These are phyloP conservation scores for Metschnikowia colocasiae DNA, from an alignment of 805 yeast species.

Conservation along the genomic window DNA sequence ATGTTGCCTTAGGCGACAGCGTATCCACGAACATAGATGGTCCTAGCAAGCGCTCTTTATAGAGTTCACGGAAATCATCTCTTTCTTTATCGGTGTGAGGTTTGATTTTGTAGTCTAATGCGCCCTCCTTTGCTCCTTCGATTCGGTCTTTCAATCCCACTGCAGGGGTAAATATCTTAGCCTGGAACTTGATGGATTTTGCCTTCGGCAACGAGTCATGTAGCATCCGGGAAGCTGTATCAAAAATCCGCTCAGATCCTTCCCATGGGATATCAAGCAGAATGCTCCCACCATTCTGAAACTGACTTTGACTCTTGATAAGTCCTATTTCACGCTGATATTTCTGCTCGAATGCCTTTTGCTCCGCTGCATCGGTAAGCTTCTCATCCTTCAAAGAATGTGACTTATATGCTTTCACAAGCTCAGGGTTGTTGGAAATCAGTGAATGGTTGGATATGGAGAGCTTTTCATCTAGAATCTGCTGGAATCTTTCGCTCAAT, in stretches of 20 bases:
- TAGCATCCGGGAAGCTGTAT: constrained; percentile 16
- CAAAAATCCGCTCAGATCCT: constrained; percentile 13
- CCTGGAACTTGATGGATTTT: constrained; percentile 9
- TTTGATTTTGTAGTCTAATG: constrained; percentile 59
- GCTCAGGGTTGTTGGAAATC: constrained; percentile 1
- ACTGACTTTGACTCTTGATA: constrained; percentile 27
- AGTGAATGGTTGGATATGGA: constrained; percentile 12
- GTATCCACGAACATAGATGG: constrained; percentile 47
- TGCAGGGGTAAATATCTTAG: constrained; percentile 21
- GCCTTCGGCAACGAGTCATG: constrained; percentile 16
- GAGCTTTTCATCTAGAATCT: constrained; percentile 31
- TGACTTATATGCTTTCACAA: not conserved
- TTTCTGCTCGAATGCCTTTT: constrained; percentile 6
- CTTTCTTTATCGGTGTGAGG: constrained; percentile 23
- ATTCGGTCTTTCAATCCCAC: constrained; percentile 39
- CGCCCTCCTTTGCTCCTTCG: constrained; percentile 58
- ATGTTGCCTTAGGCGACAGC: constrained; percentile 39
- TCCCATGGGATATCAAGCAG: constrained; percentile 12
- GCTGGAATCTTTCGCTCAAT: constrained; percentile 29
- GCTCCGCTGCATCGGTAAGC: constrained; percentile 6
- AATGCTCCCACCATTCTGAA: constrained; percentile 7
- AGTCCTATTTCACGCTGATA: constrained; percentile 21
- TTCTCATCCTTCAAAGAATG: constrained; percentile 5
- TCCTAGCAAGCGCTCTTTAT: constrained; percentile 60
- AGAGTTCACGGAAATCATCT: constrained; percentile 54